Base-by-base conservation (phyloP, 768 basidiomycete species). In the Tylopilus rubrobrunneus region DNA sequence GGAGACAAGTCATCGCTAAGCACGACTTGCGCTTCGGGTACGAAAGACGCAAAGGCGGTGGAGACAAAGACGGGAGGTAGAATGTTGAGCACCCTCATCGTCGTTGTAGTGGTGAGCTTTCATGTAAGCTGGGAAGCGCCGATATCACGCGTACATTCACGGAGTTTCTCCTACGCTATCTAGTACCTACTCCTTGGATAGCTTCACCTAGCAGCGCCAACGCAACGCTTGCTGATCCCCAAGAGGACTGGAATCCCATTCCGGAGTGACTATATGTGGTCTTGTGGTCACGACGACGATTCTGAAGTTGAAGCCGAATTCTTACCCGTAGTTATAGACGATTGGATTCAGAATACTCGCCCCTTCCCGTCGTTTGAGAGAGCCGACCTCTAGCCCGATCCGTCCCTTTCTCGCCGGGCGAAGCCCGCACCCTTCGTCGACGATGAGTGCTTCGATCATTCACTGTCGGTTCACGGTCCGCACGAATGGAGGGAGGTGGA, bases 321-420 rank as follows among this genome's bases (percentile, higher is more conserved):
- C 78, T 63, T 63, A 84, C 80, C 86, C 85, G 58, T 87, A 85
- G 63, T 88, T 85, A 59, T 82, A 75, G 0, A 86, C 74, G 25
- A 85, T 65, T 0, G 82, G 82, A 19, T 19, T 19, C 19, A 19
- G 19, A 15, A 82, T 67, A 52, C 61, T 70, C 19, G 51, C 56
- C 17, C 60, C 63, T 57, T 59, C 57, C 31, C 59, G 52, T 14
- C 57, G 61, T 11, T 70, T 70, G 23, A 77, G 58, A 71, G 70
- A 76, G 34, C 78, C 79, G 0, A 67, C 66, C 39, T 80, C 84
- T 2, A 89, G 68, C 25, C 87, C 70, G 31, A 90, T 74, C 0
- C 88, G 87, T n/a, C 83, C 85, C 39, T 80, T 82, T 51, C 89
- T 72, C 1, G 69, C 79, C 1, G 89, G 89, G 4, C 88, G 74